Evolutionary conservation across 306 rosid species (phyloP).

Genomic region (Vachellia pachyceras): DNA sequence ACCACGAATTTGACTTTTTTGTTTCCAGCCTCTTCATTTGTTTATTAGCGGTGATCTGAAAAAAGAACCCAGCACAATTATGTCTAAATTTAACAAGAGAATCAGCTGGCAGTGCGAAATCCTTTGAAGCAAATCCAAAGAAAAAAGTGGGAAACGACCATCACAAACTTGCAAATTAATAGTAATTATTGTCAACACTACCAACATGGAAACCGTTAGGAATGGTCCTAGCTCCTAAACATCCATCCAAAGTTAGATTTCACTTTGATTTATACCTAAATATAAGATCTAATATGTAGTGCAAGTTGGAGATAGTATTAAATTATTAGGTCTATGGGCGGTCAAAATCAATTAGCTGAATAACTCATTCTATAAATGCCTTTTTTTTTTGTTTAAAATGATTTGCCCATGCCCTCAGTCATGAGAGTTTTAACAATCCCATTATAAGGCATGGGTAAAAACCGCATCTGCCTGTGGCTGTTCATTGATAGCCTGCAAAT

Average conservation of each 20-base stretch:
- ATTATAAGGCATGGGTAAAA: neutral
- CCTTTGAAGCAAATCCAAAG: neutral
- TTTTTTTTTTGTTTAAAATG: neutral
- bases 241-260: neutral
- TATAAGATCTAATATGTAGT: too few species aligned
- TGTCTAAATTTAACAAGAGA: slow-evolving; percentile 2
- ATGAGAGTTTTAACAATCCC: neutral
- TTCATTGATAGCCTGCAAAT: neutral
- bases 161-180: neutral
- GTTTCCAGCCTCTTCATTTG: slow-evolving; percentile 67
- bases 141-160: neutral
- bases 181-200: neutral
- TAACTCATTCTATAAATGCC: neutral
- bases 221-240: neutral
- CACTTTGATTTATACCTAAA: neutral
- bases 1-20: slow-evolving; percentile 81
- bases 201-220: neutral
- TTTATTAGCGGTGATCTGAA: slow-evolving; percentile 56
- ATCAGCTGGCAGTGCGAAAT: neutral
- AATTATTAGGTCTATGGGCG: neutral
- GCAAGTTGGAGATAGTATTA: too few species aligned
- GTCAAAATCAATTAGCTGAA: neutral
- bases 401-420: neutral
- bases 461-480: slow-evolving; percentile 8
- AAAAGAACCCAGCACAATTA: slow-evolving; percentile 13